These are phyloP conservation scores for Vaccinium corymbosum DNA, from an alignment of 148 eudicot species.

Conservation along the genomic window DNA sequence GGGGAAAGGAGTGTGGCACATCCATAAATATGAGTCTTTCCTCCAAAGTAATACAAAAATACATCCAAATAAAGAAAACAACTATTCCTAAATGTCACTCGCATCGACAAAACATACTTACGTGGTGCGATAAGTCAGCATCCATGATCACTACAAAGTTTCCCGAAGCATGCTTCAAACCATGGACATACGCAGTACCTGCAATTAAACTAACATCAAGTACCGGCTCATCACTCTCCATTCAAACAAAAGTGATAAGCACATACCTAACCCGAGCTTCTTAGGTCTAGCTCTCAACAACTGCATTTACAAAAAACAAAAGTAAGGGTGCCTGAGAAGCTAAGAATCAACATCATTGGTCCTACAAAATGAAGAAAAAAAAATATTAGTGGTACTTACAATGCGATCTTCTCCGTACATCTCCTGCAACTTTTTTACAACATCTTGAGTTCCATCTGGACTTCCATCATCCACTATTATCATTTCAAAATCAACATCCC, in stretches of 20 bases:
- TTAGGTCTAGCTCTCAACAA: conserved; percentile 81
- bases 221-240: background rate
- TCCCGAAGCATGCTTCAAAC: conserved; percentile 38
- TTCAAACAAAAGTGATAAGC: background rate
- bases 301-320: conserved; percentile 38
- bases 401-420: conserved; percentile 87
- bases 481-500: conserved; percentile 87
- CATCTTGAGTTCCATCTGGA: conserved; percentile 97
- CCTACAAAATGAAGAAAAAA: too few relatives aligned
- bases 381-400: conserved; percentile 36
- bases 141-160: conserved; percentile 39
- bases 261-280: conserved; percentile 92
- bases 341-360: background rate
- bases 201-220: conserved; percentile 18
- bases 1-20: background rate
- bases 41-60: background rate
- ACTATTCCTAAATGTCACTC: background rate
- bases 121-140: conserved; percentile 53
- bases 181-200: conserved; percentile 35
- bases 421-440: conserved; percentile 80
- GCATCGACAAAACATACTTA: conserved; percentile 10
- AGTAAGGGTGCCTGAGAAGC: background rate
- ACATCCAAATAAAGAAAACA: background rate
- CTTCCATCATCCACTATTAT: conserved; percentile 97
- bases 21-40: background rate